phyloP scores from a whole-genome alignment of 371 early-diverging fungal species.

The Lichtheimia hyalospora region DNA sequence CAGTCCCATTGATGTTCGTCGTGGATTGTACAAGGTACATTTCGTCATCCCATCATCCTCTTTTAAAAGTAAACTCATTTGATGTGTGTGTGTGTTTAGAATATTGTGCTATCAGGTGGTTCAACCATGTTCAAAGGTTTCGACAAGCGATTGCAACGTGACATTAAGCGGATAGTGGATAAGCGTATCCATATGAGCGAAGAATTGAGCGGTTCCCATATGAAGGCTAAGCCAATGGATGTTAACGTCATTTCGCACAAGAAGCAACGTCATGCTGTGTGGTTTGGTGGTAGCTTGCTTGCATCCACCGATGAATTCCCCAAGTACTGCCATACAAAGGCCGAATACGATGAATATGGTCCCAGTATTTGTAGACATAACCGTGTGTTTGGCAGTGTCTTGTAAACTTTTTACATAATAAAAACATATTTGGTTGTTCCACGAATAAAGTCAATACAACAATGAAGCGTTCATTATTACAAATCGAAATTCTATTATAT shows the following conservation, averaged over 20 bases:
- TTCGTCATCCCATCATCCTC: not conserved
- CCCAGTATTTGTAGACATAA: slow-evolving; percentile 95
- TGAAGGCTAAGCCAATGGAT: slow-evolving; percentile 80
- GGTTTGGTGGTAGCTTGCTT: slow-evolving; percentile 96
- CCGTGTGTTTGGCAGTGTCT: slow-evolving; percentile 79
- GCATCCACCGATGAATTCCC: slow-evolving; percentile 91
- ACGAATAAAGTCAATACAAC: no score
- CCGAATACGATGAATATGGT: slow-evolving; percentile 97
- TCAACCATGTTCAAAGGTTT: slow-evolving; percentile 98
- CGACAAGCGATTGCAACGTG: slow-evolving; percentile 91
- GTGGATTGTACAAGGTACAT: slow-evolving; percentile 90
- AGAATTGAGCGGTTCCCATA: slow-evolving; percentile 62
- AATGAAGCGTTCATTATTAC: no score
- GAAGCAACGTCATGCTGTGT: slow-evolving; percentile 97
- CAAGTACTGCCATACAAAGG: slow-evolving; percentile 94
- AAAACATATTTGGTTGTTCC: not conserved
- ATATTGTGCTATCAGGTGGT: slow-evolving; percentile 97
- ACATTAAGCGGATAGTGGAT: slow-evolving; percentile 89
- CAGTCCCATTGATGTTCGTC: slow-evolving; percentile 95
- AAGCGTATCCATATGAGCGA: slow-evolving; percentile 77
- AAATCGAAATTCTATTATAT: no score
- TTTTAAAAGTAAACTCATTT: not conserved
- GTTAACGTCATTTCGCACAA: slow-evolving; percentile 97
- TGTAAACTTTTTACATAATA: slow-evolving; percentile 22
- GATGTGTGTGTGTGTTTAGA: slow-evolving; percentile 45